phyloP scores from a whole-genome alignment of 768 basidiomycete genomes.

The Suillus subalutaceus region DNA sequence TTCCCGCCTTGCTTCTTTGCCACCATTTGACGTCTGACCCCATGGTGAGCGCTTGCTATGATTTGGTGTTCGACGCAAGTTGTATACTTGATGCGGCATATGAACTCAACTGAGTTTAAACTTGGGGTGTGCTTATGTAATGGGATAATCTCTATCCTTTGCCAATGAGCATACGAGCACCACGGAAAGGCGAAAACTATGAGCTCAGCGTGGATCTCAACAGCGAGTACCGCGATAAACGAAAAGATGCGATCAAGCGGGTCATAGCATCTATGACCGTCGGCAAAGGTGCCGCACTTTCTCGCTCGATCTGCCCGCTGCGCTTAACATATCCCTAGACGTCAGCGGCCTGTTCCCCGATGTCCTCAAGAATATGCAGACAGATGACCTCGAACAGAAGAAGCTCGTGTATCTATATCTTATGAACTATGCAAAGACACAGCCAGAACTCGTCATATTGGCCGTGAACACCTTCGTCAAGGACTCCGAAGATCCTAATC shows the following conservation, averaged over 20 bases:
- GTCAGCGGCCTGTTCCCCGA: conserved; percentile 96
- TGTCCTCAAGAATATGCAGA: conserved; percentile 99
- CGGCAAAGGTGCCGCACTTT: conserved; percentile 75
- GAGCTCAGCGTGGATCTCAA: conserved; percentile 97
- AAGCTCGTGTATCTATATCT: conserved; percentile 99
- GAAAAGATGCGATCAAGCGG: conserved; percentile 98
- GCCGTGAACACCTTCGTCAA: conserved; percentile 99
- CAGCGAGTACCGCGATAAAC: conserved; percentile 91
- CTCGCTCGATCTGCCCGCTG: conserved; percentile 8
- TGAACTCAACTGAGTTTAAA: too few species aligned
- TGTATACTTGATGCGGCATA: too few species aligned
- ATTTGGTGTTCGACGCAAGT: too few species aligned
- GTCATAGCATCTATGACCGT: conserved; percentile 99
- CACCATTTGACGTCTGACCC: too few species aligned
- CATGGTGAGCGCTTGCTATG: too few species aligned
- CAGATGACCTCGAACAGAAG: conserved; percentile 99
- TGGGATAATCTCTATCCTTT: conserved; percentile 10
- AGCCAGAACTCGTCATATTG: conserved; percentile 97
- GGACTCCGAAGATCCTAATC: conserved; percentile 96
- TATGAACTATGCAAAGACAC: conserved; percentile 99
- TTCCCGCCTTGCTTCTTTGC: too few species aligned
- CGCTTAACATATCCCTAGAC: conserved; percentile 44
- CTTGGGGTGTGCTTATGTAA: conserved; percentile 9
- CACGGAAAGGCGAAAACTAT: conserved; percentile 89
- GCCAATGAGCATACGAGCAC: conserved; percentile 53